Evolutionary conservation across 2,329 filamentous ascomycete genomes (phyloP), one percentile per base, ranked within the genome.

Genomic region (Colletotrichum godetiae): DNA sequence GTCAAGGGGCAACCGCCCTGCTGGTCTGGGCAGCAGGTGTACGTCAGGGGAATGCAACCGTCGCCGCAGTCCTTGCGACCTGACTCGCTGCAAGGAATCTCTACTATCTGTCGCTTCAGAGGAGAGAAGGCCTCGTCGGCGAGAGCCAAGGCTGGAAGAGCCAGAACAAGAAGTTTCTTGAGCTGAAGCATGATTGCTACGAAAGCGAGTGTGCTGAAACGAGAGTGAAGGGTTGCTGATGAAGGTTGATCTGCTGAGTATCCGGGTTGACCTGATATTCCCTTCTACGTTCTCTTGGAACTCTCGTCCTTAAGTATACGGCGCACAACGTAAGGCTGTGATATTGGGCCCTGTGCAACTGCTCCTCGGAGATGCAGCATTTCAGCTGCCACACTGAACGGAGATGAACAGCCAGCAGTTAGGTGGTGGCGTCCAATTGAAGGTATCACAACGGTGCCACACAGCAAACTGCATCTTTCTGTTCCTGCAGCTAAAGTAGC

Each of bases 11-110:
- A 82, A 1, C 80, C 80, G 10, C 80, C 78, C 1, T 65, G 52
- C 4, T 68, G 22, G 59, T 77, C 77, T 10, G 80, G 80, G 35
- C 80, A 82, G 76, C 80, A 82, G 5, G 77, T 80, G 74, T 78
- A 79, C 5, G 73, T 61, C 2, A 62, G 7, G 13, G 76, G 74
- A 31, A 82, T 79, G 64, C 80, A 82, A 71, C 74, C 78, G n/a
- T 61, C 60, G 33, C 80, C 80, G 63, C 80, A 82, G 29, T 76
- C 76, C 64, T 78, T 78, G 53, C 74, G 66, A 12, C 75, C 76
- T 8, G 75, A 73, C 3, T 78, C 76, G 22, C 59, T 19, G 74
- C 78, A 80, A n/a, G 78, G 71, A 4, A 79, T 71, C 49, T 74
- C 37, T 46, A 76, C 62, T 60, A 78, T 37, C 55, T 77, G 75